Conservation (phyloP, 257 asterid species). For the Lycium barbarum region DNA sequence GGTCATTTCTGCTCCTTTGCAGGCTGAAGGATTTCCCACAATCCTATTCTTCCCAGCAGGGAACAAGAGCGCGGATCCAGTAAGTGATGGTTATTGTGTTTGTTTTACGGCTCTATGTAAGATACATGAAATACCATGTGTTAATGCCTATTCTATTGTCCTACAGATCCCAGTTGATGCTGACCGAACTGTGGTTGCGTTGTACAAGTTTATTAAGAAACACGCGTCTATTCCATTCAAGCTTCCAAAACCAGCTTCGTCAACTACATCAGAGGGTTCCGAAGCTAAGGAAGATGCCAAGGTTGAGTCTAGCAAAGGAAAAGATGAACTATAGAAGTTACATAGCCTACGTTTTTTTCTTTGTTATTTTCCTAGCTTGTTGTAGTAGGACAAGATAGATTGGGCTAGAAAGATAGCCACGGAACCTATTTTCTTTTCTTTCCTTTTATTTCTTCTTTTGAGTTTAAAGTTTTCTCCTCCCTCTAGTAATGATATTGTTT, state of each 20-base stretch:
- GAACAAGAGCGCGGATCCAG: conserved; percentile 79
- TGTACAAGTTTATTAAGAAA: conserved; percentile 85
- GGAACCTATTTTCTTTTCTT: background rate
- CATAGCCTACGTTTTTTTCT: background rate
- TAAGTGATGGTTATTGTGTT: conserved; percentile 47
- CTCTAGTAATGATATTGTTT: background rate
- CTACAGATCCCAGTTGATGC: conserved; percentile 73
- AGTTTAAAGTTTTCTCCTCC: background rate
- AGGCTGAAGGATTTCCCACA: conserved; percentile 97
- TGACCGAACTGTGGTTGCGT: conserved; percentile 81
- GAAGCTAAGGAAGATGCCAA: conserved; percentile 38
- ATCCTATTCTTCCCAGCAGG: conserved; percentile 95
- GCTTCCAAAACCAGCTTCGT: conserved; percentile 65
- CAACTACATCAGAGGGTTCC: conserved; percentile 45
- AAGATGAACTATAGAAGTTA: conserved; percentile 74
- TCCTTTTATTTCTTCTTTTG: background rate
- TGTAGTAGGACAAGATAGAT: background rate
- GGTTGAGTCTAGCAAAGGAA: conserved; percentile 45
- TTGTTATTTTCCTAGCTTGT: background rate
- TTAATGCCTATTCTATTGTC: background rate
- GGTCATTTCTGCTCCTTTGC: conserved; percentile 30
- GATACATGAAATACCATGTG: background rate
- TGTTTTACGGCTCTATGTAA: background rate
- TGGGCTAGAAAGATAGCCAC: background rate
- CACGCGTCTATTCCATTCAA: conserved; percentile 88